A percentile compares a stretch with the other conserved stretches of the same genome.
Evolutionary conservation across 163 green algal species (phyloP).

Genomic region (Botryococcus braunii): DNA sequence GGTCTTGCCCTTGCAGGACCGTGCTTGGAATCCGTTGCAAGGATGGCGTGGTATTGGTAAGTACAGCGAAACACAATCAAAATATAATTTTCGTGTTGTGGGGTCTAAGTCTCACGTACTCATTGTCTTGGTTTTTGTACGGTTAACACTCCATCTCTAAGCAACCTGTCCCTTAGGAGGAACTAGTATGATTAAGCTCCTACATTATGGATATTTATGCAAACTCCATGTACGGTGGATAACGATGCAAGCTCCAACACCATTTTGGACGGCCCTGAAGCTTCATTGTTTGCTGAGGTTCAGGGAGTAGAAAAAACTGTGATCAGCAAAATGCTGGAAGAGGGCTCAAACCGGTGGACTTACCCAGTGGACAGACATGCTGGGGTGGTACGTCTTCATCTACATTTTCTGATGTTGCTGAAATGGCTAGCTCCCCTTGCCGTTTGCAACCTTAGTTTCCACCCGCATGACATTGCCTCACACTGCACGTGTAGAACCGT

Average conservation of each 20-base stretch:
- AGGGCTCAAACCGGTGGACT: conserved; percentile 82
- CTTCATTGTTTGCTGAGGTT: background rate
- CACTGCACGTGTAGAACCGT: background rate
- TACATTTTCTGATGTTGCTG: background rate
- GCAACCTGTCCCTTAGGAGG: background rate
- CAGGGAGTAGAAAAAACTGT: conserved; percentile 93
- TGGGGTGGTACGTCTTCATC: conserved; percentile 46
- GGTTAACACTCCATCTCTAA: background rate
- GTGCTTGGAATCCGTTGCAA: conserved; percentile 87
- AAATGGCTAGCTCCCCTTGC: too few relatives aligned
- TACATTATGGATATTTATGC: background rate
- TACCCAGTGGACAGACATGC: conserved; percentile 81
- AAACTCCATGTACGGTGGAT: background rate
- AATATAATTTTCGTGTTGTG: background rate
- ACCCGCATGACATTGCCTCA: too few relatives aligned
- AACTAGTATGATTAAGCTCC: background rate
- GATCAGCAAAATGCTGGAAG: conserved; percentile 93
- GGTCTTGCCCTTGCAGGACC: conserved; percentile 67
- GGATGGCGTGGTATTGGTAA: conserved; percentile 93
- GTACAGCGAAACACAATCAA: conserved; percentile 6
- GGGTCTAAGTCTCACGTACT: background rate
- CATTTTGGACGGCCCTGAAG: too few relatives aligned
- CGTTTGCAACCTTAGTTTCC: background rate
- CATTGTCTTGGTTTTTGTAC: background rate
- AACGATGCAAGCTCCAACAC: too few relatives aligned